Evolutionary conservation across 371 early-diverging fungal species (phyloP).

Genomic region (Mucor irregularis): DNA sequence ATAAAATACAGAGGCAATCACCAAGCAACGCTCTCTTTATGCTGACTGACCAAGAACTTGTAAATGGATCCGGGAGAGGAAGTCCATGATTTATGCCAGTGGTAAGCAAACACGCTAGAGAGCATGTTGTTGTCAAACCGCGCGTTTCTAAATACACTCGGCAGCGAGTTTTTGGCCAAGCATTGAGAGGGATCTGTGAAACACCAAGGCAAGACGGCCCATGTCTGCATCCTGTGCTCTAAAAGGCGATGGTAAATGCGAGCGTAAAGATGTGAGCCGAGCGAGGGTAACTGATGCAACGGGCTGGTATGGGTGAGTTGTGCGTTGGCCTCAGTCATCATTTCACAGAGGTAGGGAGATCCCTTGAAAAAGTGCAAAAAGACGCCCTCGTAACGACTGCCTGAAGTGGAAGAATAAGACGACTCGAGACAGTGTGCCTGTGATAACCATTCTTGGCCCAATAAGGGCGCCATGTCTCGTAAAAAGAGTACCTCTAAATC

Average conservation of each 20-base stretch:
- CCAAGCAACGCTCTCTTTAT: constrained; percentile 11
- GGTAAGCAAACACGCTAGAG: constrained; percentile 26
- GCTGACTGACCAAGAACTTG: constrained; percentile 16
- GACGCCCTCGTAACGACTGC: constrained; percentile 28
- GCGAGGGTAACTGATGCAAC: background rate
- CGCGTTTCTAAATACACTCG: constrained; percentile 8
- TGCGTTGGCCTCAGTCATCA: constrained; percentile 19
- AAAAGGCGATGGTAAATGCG: constrained; percentile 33
- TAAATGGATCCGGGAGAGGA: constrained; percentile 23
- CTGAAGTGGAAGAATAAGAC: constrained; percentile 16
- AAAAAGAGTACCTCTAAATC: constrained; percentile 41
- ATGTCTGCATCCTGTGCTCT: constrained; percentile 31
- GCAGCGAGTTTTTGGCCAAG: constrained; percentile 21
- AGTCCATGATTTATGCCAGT: constrained; percentile 32
- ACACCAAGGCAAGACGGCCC: constrained; percentile 53
- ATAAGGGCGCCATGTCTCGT: constrained; percentile 39
- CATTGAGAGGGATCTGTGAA: constrained; percentile 45
- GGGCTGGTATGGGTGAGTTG: constrained; percentile 7
- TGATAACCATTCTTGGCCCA: constrained; percentile 46
- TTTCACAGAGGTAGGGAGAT: constrained; percentile 48
- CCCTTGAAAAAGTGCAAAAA: constrained; percentile 37
- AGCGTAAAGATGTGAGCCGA: constrained; percentile 21
- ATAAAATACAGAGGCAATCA: too few relatives aligned
- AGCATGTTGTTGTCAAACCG: constrained; percentile 19
- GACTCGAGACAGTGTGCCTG: constrained; percentile 42